A percentile compares a stretch with the other conserved stretches of the same genome.
Conservation (phyloP, 1,139 yeast genomes). For the Petasospora rhodanensis region DNA sequence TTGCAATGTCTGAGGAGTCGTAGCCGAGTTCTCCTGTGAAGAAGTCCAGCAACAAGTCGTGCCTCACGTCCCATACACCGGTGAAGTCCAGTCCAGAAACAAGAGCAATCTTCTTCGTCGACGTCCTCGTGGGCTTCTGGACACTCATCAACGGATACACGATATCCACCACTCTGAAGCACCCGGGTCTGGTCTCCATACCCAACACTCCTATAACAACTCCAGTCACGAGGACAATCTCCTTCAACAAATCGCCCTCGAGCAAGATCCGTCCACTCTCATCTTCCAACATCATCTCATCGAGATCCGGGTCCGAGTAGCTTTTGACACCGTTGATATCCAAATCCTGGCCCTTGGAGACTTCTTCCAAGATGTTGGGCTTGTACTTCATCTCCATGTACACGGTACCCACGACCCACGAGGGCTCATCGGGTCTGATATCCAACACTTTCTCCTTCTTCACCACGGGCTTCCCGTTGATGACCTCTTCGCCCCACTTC, state of each 20-base stretch:
- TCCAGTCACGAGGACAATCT: conserved; percentile 71
- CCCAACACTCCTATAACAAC: conserved; percentile 82
- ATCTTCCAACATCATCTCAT: conserved; percentile 75
- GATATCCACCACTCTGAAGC: conserved; percentile 80
- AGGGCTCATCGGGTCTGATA: conserved; percentile 60
- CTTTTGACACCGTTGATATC: conserved; percentile 37
- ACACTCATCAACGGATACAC: conserved; percentile 63
- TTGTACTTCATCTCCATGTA: conserved; percentile 81
- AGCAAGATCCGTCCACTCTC: conserved; percentile 85
- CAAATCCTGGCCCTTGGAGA: conserved; percentile 38
- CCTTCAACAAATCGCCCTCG: conserved; percentile 56
- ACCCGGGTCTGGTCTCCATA: conserved; percentile 77
- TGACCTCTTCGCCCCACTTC: conserved; percentile 49
- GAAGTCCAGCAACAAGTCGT: conserved; percentile 67
- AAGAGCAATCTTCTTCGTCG: conserved; percentile 46
- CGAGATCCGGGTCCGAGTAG: conserved; percentile 54
- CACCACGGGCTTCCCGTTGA: conserved; percentile 35
- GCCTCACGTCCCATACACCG: conserved; percentile 38
- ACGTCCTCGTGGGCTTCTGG: conserved; percentile 37
- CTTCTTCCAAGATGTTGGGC: conserved; percentile 80
- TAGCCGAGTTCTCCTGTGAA: conserved; percentile 63
- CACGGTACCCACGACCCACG: conserved; percentile 91
- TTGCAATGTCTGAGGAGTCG: conserved; percentile 39
- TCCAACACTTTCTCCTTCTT: conserved; percentile 67
- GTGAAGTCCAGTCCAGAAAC: conserved; percentile 67